Base-by-base conservation (phyloP, 2,329 filamentous ascomycete genomes). In the Karstenula rhodostoma region DNA sequence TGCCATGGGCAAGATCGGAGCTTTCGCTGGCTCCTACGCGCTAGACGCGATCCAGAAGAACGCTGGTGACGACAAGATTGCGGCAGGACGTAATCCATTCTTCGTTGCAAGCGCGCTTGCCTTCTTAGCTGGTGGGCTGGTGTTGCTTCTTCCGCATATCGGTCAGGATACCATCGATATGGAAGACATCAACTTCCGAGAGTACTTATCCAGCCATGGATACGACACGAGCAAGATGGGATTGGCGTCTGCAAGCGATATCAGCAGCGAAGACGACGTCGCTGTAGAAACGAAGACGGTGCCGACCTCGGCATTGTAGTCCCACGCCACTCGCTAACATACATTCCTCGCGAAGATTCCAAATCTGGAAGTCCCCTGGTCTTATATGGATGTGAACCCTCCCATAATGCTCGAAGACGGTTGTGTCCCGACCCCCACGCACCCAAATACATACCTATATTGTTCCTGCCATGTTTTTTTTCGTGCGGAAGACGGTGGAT, bases 21-120 rank as follows among this genome's bases (percentile, higher is more conserved):
- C 93, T 2, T 97, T 97, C 68, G 87, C 96, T 9, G 94, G 94
- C 10, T 92, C 90, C 1, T 94, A 91, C 69, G 88, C 95, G 13
- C 93, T 95, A 72, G 89, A 90, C 0, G 86, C 93, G 61, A 79
- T 85, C 22, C 83, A 79, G 58, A 75, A 79, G 58, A 75, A 69
- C 29, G 69, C 72, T 2, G 73, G 76, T 8, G 66, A 72, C n/a
- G 73, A 76, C 52, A 55, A 64, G 35, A 70, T 73, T 22, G 74
- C 86, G 22, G 83, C 84, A 5, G 92, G 92, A 0, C 93, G 97
- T 74, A 93, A 96, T 67, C 93, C 93, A 0, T 97, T 97, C 80
- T 97, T 89, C 77, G 92, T 97, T n/a, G 89, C 89, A 1, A 90
- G 89, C 42, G 82, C 86, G 25, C 78, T 97, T 57, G 95, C 92